Evolutionary conservation across 2,329 filamentous ascomycete genomes (phyloP).

Genomic region (Gremmenia infestans): DNA sequence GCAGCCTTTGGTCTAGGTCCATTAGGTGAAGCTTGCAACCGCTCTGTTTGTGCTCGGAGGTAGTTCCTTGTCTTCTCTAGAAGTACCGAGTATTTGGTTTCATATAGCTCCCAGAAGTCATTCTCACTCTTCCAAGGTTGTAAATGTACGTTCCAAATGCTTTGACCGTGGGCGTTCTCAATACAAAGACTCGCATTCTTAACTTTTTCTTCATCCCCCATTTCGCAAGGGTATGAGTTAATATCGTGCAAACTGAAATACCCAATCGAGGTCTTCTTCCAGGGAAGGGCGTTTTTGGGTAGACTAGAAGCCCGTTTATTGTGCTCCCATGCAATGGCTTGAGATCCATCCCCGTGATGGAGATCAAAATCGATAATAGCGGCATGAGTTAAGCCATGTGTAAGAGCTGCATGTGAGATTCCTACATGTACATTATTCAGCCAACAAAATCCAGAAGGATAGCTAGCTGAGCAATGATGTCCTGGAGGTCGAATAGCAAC

Average conservation of each 20-base stretch:
- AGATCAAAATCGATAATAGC: conserved; percentile 86
- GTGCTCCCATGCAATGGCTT: conserved; percentile 87
- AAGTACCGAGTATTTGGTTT: conserved; percentile 68
- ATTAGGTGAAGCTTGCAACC: conserved; percentile 50
- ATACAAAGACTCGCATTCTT: conserved; percentile 92
- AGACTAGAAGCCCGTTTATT: conserved; percentile 64
- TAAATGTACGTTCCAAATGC: conserved; percentile 92
- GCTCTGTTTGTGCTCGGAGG: conserved; percentile 66
- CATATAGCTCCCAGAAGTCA: conserved; percentile 89
- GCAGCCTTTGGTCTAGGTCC: conserved; percentile 69
- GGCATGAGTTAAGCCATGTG: conserved; percentile 84
- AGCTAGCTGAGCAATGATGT: conserved; percentile 86
- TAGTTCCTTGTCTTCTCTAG: conserved; percentile 78
- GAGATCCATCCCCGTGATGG: conserved; percentile 93
- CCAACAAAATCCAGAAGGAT: conserved; percentile 97
- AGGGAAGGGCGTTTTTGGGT: conserved; percentile 64
- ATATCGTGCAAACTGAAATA: conserved; percentile 98
- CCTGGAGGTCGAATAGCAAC: conserved; percentile 90
- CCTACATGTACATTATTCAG: conserved; percentile 97
- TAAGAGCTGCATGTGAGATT: conserved; percentile 82
- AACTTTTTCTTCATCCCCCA: conserved; percentile 88
- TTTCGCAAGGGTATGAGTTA: conserved; percentile 95
- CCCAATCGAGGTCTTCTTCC: conserved; percentile 83
- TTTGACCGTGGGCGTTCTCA: conserved; percentile 90
- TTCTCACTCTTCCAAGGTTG: conserved; percentile 76